Conservation (phyloP, 768 basidiomycete genomes). For the Rhizopogon roseolus region DNA sequence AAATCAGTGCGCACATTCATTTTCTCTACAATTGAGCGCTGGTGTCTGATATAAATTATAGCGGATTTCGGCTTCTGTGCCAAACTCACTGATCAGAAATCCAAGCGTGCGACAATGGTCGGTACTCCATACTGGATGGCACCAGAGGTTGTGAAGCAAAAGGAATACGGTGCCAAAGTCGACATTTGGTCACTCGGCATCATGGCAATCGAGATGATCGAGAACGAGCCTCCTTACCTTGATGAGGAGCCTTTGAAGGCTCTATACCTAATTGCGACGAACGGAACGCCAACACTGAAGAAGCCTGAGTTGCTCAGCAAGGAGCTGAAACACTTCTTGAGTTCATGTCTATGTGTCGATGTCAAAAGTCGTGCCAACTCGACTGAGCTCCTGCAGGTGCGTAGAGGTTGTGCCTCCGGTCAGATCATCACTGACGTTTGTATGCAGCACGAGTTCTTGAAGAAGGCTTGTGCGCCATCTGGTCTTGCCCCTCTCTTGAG, state of each 20-base stretch:
- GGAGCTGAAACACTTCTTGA: slow-evolving; percentile 94
- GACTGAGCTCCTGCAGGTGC: slow-evolving; percentile 75
- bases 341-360: slow-evolving; percentile 97
- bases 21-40: neutral
- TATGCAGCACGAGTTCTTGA: slow-evolving; percentile 87
- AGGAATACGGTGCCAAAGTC: slow-evolving; percentile 95
- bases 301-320: slow-evolving; percentile 87
- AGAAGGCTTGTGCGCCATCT: slow-evolving; percentile 77
- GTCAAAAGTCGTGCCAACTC: slow-evolving; percentile 91
- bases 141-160: slow-evolving; percentile 96
- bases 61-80: slow-evolving; percentile 98
- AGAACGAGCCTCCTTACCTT: slow-evolving; percentile 93
- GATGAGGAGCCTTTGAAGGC: slow-evolving; percentile 95
- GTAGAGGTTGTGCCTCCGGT: slow-evolving; percentile 22
- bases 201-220: slow-evolving; percentile 99
- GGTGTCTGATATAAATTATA: slow-evolving; percentile 26
- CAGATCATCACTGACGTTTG: slow-evolving; percentile 1
- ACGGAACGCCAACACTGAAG: slow-evolving; percentile 97
- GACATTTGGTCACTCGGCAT: slow-evolving; percentile 97
- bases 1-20: slow-evolving; percentile 75
- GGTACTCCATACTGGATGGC: slow-evolving; percentile 99
- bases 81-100: slow-evolving; percentile 93
- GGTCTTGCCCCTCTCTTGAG: slow-evolving; percentile 84
- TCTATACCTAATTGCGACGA: slow-evolving; percentile 93
- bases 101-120: slow-evolving; percentile 97